A percentile compares a stretch with the other conserved stretches of the same genome.
Conservation (phyloP, 2,329 filamentous ascomycete genomes). For the Waltergamsia citrina region DNA sequence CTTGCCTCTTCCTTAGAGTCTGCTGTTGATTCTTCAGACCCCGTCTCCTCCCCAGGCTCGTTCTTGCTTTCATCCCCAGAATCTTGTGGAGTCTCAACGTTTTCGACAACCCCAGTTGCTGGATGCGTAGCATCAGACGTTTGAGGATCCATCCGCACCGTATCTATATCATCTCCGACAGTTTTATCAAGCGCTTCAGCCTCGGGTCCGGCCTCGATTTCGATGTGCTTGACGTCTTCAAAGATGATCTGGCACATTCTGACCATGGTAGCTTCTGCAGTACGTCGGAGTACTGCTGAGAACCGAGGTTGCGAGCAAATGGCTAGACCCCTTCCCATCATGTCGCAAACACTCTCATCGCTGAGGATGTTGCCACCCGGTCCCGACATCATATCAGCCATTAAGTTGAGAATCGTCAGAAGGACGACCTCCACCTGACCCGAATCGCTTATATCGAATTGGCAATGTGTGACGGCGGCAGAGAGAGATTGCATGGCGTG, state of each 20-base stretch:
- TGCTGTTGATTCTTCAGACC: not conserved
- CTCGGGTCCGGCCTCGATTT: constrained; percentile 63
- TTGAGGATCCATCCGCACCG: constrained; percentile 66
- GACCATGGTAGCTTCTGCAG: constrained; percentile 94
- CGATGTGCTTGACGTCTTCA: constrained; percentile 78
- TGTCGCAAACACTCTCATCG: constrained; percentile 96
- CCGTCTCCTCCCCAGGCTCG: not conserved
- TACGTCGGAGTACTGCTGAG: constrained; percentile 81
- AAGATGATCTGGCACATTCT: constrained; percentile 99
- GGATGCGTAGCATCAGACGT: not conserved
- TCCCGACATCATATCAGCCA: constrained; percentile 97
- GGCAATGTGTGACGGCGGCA: constrained; percentile 91
- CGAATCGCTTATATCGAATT: constrained; percentile 93
- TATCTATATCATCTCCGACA: constrained; percentile 60
- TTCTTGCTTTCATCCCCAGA: constrained; percentile 2
- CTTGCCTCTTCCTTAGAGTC: constrained; percentile 2
- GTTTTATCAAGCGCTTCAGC: constrained; percentile 56
- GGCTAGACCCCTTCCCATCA: constrained; percentile 96
- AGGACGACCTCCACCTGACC: constrained; percentile 93
- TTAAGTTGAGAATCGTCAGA: constrained; percentile 86
- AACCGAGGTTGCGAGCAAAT: constrained; percentile 94
- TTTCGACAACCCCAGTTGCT: not conserved
- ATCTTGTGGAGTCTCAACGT: constrained; percentile 4
- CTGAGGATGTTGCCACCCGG: constrained; percentile 89
- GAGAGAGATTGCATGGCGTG: constrained; percentile 92